phyloP scores from a whole-genome alignment of 768 basidiomycete genomes.

The Trametes punicea region DNA sequence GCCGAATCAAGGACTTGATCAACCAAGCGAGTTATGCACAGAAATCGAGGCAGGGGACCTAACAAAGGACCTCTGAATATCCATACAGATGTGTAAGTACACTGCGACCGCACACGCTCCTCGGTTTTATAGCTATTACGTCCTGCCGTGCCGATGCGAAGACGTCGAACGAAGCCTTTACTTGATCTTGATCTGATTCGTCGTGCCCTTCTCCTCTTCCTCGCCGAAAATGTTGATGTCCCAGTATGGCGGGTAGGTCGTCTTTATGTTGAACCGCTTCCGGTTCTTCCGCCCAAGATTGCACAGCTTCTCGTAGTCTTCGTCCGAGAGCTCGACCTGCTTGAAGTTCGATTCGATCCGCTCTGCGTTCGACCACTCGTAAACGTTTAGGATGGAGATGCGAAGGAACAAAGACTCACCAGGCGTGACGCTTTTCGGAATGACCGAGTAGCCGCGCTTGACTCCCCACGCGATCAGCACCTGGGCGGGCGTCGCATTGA shows the following conservation, averaged over 20 bases:
- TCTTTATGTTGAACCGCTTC: conserved; percentile 62
- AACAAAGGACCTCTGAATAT: no score
- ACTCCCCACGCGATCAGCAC: conserved; percentile 81
- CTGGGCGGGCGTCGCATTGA: conserved; percentile 70
- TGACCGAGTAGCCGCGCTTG: conserved; percentile 73
- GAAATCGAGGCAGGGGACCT: no score
- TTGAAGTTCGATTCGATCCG: conserved; percentile 78
- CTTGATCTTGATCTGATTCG: conserved; percentile 32
- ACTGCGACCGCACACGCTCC: no score
- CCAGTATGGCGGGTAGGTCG: conserved; percentile 59
- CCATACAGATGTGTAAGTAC: no score
- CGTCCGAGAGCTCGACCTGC: conserved; percentile 62
- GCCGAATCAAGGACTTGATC: no score
- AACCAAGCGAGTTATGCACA: no score
- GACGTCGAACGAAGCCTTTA: conserved; percentile 8
- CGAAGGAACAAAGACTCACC: conserved; percentile 26
- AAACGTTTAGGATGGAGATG: neutral
- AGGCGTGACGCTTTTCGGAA: conserved; percentile 79
- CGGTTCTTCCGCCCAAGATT: conserved; percentile 47
- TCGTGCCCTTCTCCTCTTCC: conserved; percentile 45
- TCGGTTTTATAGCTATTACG: no score
- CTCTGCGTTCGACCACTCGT: conserved; percentile 26
- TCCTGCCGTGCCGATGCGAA: neutral
- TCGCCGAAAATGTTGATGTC: conserved; percentile 71
- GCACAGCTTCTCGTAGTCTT: conserved; percentile 61